Evolutionary conservation across 495 filamentous ascomycete genomes (phyloP).

Genomic region (Margaritispora aquatica): DNA sequence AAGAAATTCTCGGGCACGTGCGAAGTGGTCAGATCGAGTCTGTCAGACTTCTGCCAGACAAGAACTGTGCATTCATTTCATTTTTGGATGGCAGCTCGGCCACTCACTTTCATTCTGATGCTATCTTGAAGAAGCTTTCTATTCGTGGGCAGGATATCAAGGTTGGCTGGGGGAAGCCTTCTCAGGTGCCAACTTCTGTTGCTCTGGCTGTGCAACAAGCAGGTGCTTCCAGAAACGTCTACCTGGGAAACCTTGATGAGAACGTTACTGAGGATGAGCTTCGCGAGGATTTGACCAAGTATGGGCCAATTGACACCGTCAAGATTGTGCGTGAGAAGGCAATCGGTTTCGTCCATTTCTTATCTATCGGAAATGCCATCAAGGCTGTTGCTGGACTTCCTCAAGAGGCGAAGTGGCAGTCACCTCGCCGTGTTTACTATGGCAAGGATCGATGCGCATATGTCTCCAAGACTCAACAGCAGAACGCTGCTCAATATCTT

Average conservation of each 20-base stretch:
- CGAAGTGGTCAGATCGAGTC: slow-evolving; percentile 98
- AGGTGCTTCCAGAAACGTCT: slow-evolving; percentile 96
- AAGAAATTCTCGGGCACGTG: slow-evolving; percentile 96
- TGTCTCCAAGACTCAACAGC: slow-evolving; percentile 98
- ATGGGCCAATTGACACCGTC: slow-evolving; percentile 92
- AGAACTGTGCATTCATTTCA: slow-evolving; percentile 99
- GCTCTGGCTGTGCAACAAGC: slow-evolving; percentile 95
- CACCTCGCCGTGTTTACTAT: slow-evolving; percentile 92
- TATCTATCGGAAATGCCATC: slow-evolving; percentile 96
- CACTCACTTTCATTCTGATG: slow-evolving; percentile 98
- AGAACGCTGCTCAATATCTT: slow-evolving; percentile 97
- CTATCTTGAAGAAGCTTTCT: slow-evolving; percentile 96
- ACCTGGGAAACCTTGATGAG: slow-evolving; percentile 88
- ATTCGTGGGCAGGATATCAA: slow-evolving; percentile 99
- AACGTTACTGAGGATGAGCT: slow-evolving; percentile 87
- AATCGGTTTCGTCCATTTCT: slow-evolving; percentile 96
- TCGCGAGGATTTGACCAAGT: slow-evolving; percentile 92
- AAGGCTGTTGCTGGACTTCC: slow-evolving; percentile 97
- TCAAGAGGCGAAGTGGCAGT: slow-evolving; percentile 94
- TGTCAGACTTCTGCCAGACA: slow-evolving; percentile 89
- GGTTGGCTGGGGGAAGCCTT: slow-evolving; percentile 98
- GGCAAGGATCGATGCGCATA: slow-evolving; percentile 98
- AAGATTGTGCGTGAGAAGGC: slow-evolving; percentile 98
- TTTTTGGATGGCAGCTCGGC: slow-evolving; percentile 96
- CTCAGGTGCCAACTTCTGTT: slow-evolving; percentile 95